Evolutionary conservation across 2,329 filamentous ascomycete genomes (phyloP), one percentile per base, ranked within the genome.

Genomic region (Pseudogymnoascus sp.): DNA sequence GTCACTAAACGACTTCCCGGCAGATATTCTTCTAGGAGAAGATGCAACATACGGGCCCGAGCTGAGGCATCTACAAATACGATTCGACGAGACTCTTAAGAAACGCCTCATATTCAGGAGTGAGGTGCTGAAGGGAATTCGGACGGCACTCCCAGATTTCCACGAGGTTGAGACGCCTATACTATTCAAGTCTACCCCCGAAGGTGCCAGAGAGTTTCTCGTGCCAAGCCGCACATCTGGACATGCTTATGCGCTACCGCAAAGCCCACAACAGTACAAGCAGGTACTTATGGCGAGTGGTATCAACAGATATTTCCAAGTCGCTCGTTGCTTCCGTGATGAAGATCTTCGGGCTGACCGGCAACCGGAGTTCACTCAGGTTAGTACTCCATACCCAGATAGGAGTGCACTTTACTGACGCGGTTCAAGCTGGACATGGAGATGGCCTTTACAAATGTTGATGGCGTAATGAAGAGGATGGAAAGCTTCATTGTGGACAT

Each of bases 241-340:
- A 0, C 78, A 87, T 65, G 92, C 91, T 3, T 99, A 97, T 75
- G 95, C 95, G 7, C 79, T 99, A 18, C 93, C 93, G 0, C 96
- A 99, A 74, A 97, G 93, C 68, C 95, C 95, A 0, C 95, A 99
- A 74, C 95, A 99, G 75, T 99, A 97, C 74, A 99, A 99, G 77
- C 95, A 99, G 77, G 90, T 97, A 1, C 82, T 99, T 44, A 97
- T 99, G 92, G 90, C 92, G 0, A 89, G 90, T 65, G 93, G 93
- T 0, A 83, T 97, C 10, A 78, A 82, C 0, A 85, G 83, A 42
- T 99, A 99, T 74, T 96, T 89, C 75, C 95, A 99, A 71, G 91
- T 97, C 77, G 96, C 95, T 1, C 88, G 87, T 67, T 99, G 95
- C 73, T 99, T 97, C 76, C 87, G 95, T 12, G 96, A 99, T 71